These are phyloP conservation scores for Diaporthe ilicicola DNA, from an alignment of 2,329 filamentous ascomycete genomes.

Conservation along the genomic window DNA sequence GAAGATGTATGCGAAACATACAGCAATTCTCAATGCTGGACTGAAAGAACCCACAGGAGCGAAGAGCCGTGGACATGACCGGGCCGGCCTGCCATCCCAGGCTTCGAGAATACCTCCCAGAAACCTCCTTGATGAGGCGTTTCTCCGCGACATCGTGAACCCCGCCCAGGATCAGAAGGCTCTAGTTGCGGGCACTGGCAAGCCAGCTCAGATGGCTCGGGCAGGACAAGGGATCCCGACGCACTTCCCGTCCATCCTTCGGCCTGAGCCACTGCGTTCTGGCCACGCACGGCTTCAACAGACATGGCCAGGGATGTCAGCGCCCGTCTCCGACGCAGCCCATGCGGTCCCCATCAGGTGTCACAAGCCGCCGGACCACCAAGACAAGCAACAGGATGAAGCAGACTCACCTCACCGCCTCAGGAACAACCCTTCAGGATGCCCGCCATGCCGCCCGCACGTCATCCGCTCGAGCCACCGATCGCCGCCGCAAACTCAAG, in stretches of 20 bases:
- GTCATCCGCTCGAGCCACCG: background rate
- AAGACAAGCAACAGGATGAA: background rate
- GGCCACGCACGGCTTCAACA: background rate
- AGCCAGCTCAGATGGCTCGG: background rate
- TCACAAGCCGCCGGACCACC: background rate
- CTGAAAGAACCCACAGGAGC: background rate
- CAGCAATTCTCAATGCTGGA: background rate
- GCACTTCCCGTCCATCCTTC: conserved; percentile 24
- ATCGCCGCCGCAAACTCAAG: too few relatives aligned
- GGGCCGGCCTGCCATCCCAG: conserved; percentile 38
- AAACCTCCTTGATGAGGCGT: conserved; percentile 23
- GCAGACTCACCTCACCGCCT: too few relatives aligned
- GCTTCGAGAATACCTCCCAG: conserved; percentile 38
- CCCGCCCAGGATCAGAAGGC: background rate
- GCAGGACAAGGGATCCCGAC: background rate
- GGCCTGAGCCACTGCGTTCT: conserved; percentile 31
- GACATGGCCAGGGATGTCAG: background rate
- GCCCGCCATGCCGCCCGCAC: background rate
- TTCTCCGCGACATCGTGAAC: background rate
- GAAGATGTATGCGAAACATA: background rate
- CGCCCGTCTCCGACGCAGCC: background rate
- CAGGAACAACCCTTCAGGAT: background rate
- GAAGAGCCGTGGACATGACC: background rate
- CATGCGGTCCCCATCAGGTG: background rate
- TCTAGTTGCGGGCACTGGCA: background rate